phyloP scores from a whole-genome alignment of 1,284 basidiomycete species.

The Xerocomus nothofagi region DNA sequence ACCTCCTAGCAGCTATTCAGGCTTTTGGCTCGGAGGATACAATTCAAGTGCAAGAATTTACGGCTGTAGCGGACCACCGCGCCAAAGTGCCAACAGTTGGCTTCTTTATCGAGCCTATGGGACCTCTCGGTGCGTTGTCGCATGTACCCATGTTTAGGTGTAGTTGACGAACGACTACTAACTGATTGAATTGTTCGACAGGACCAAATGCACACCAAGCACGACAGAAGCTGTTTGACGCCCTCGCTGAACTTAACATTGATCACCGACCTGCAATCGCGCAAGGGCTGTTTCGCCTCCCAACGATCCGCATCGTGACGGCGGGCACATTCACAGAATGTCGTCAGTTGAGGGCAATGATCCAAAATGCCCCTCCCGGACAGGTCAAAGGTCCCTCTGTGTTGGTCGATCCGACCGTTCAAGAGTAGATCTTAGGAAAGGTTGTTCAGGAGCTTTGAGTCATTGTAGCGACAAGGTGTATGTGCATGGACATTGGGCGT shows the following conservation, averaged over 20 bases:
- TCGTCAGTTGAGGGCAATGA: constrained; percentile 14
- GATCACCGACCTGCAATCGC: background rate
- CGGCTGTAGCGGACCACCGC: constrained; percentile 16
- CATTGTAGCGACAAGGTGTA: too few relatives aligned
- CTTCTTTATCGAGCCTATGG: constrained; percentile 20
- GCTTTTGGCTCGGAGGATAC: background rate
- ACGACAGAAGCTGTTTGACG: constrained; percentile 10
- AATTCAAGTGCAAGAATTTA: constrained; percentile 18
- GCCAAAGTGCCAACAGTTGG: constrained; percentile 6
- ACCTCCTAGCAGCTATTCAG: constrained; percentile 10
- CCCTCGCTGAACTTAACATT: constrained; percentile 7
- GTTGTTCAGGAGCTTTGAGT: constrained; percentile 10
- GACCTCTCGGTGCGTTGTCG: constrained; percentile 8
- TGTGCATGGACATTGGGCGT: too few relatives aligned
- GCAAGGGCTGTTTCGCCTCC: constrained; percentile 5
- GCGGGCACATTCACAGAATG: constrained; percentile 20
- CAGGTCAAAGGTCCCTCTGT: constrained; percentile 23
- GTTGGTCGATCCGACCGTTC: constrained; percentile 1
- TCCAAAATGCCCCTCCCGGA: background rate
- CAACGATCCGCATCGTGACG: constrained; percentile 18
- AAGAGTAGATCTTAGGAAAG: constrained; percentile 15
- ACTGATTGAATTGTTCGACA: background rate
- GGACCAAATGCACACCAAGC: constrained; percentile 7
- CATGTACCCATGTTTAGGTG: background rate
- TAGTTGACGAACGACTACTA: background rate